A percentile compares a stretch with the other conserved stretches of the same genome.
Conservation (phyloP, 169 alveolate species). For the Toxoplasma gondii region DNA sequence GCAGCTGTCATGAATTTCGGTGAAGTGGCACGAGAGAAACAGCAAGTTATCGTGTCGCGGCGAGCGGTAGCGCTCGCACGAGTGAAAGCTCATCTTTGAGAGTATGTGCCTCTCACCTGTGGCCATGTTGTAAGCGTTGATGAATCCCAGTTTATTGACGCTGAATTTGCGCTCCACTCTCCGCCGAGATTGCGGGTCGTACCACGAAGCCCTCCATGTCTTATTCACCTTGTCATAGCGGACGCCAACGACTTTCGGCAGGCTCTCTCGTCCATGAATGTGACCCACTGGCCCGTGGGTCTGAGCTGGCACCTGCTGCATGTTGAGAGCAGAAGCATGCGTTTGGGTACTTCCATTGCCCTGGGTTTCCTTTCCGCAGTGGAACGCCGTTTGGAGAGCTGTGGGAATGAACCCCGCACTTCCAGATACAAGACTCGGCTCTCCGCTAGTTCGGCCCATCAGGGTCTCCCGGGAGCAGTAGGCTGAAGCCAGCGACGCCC, state of each 20-base stretch:
- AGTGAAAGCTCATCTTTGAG: not conserved
- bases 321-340: not conserved
- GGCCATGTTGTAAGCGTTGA: slow-evolving; percentile 49
- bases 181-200: slow-evolving; percentile 54
- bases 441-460: not conserved
- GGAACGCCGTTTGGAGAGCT: not conserved
- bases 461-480: slow-evolving; percentile 17
- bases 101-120: slow-evolving; percentile 25
- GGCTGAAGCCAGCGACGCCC: not conserved
- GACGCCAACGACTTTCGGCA: slow-evolving; percentile 63
- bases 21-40: not conserved
- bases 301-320: not conserved
- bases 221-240: slow-evolving; percentile 63
- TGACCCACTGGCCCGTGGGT: not conserved
- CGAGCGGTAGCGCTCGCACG: too few species aligned
- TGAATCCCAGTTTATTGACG: slow-evolving; percentile 53
- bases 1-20: not conserved
- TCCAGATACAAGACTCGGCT: not conserved
- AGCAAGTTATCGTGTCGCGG: too few species aligned
- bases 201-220: slow-evolving; percentile 66
- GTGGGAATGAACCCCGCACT: not conserved
- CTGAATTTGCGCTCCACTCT: slow-evolving; percentile 57
- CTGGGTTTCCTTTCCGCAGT: not conserved
- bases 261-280: not conserved
- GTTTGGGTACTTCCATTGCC: not conserved